Evolutionary conservation across 805 yeast species (phyloP).

Genomic region (Zygoascus biomembranicola): DNA sequence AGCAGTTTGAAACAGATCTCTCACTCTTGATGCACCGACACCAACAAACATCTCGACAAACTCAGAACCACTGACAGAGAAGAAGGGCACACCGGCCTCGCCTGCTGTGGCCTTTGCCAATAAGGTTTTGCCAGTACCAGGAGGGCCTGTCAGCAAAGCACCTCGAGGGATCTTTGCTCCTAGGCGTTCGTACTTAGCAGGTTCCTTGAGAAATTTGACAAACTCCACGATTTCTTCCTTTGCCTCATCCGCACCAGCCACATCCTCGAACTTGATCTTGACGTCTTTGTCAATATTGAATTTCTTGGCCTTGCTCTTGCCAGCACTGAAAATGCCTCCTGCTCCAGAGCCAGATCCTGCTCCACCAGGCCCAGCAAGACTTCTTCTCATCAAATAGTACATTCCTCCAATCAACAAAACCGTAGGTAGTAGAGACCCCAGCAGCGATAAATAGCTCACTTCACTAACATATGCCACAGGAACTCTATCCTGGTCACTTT

Average conservation of each 20-base stretch:
- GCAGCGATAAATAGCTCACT: conserved; percentile 53
- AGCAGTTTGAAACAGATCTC: conserved; percentile 89
- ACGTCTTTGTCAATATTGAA: conserved; percentile 90
- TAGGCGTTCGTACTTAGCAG: conserved; percentile 77
- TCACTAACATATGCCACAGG: conserved; percentile 77
- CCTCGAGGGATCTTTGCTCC: conserved; percentile 99
- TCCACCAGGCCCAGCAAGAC: conserved; percentile 46
- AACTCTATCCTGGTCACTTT: conserved; percentile 54
- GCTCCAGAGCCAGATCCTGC: background rate
- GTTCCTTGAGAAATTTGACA: conserved; percentile 86
- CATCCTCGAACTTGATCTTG: conserved; percentile 83
- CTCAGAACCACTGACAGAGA: conserved; percentile 94
- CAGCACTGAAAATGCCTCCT: conserved; percentile 75
- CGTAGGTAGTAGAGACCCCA: conserved; percentile 82
- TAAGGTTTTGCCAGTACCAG: conserved; percentile 98
- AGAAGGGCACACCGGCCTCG: conserved; percentile 96
- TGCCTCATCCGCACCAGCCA: conserved; percentile 96
- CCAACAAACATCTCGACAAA: conserved; percentile 99
- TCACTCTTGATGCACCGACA: conserved; percentile 96
- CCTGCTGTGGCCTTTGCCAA: conserved; percentile 98
- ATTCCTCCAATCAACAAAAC: conserved; percentile 80
- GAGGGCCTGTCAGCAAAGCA: conserved; percentile 95
- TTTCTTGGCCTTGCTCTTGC: conserved; percentile 83
- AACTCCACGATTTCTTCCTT: conserved; percentile 97
- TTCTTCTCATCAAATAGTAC: conserved; percentile 67